These are phyloP conservation scores for Piper betle DNA, from an alignment of 164 flowering plant species.

Conservation along the genomic window DNA sequence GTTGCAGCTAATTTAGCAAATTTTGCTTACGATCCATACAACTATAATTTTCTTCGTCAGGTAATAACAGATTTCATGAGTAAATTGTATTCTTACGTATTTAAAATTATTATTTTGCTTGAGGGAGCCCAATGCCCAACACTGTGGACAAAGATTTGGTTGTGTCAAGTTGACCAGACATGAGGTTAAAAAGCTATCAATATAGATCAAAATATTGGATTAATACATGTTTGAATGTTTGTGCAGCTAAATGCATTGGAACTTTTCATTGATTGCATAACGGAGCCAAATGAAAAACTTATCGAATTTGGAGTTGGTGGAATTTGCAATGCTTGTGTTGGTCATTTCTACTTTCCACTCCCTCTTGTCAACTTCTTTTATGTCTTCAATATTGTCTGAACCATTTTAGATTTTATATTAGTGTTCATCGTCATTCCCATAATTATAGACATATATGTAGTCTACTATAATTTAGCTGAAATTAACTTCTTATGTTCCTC, in stretches of 20 bases:
- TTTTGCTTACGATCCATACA: conserved; percentile 93
- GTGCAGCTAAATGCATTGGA: conserved; percentile 84
- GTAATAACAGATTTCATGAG: conserved; percentile 14
- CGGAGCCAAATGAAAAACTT: conserved; percentile 87
- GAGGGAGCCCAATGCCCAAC: not conserved
- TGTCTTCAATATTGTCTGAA: not conserved
- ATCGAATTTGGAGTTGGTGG: conserved; percentile 86
- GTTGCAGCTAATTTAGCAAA: conserved; percentile 79
- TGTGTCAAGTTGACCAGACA: too few species aligned
- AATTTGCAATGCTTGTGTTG: conserved; percentile 73
- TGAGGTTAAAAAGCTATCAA: not conserved
- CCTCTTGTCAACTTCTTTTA: not conserved
- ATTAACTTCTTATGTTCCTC: not conserved
- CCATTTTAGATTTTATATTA: not conserved
- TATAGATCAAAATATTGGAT: not conserved
- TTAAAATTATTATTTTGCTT: not conserved
- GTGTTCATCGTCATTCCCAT: not conserved
- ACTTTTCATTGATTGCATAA: conserved; percentile 86
- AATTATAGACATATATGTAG: not conserved
- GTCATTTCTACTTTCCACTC: conserved; percentile 15
- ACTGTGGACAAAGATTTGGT: too few species aligned
- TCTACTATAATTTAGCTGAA: not conserved
- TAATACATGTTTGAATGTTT: conserved; percentile 1
- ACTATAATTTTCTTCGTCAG: conserved; percentile 66
- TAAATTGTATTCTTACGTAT: not conserved